Base-by-base conservation (phyloP, 2,329 filamentous ascomycete species). In the Diaporthe citri region DNA sequence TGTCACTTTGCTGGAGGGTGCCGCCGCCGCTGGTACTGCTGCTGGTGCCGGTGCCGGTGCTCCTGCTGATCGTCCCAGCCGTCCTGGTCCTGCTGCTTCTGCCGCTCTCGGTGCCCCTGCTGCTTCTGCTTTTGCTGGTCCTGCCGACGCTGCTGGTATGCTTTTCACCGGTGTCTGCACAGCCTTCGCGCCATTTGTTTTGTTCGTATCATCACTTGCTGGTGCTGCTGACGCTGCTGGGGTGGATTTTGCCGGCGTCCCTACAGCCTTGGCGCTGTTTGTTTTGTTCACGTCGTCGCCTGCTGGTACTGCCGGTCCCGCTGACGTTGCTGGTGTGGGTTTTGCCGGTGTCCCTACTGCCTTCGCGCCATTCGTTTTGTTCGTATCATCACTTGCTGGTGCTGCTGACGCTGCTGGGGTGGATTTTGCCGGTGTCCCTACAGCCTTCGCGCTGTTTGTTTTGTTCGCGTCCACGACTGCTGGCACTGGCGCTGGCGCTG, bases 1-100 rank as follows among this genome's bases (percentile, higher is more conserved):
- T 43, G 57, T 39, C 34, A 43, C 28, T 36, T 56, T 72, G 2
- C 20, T 41, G 48, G 36, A 4, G 64, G 75, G 60, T 22, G 60
- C n/a, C n/a, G n/a, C n/a, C n/a, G n/a, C n/a, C n/a, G n/a, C n/a
- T n/a, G n/a, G n/a, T n/a, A n/a, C n/a, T n/a, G n/a, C n/a, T n/a
- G n/a, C n/a, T 51, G 70, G 22, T 41, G 73, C 59, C 46, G 59
- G 2, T 43, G 59, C 36, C n/a, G 41, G 3, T 20, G 72, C 25
- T 62, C 62, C 8, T 43, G 13, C 52, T 56, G 52, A 2, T 20
- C 25, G 52, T 56, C 25, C 52, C 31, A 13, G 25, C 34, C 28
- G 6, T 56, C 28, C n/a, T 43, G 57, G 34, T 20, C 28, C 52
- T 17, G 51, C 51, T 55, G 25, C 0, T 15, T 5, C n/a, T 51